These are phyloP conservation scores for Lasiodiplodia gonubiensis DNA, from an alignment of 2,329 filamentous ascomycete species.

Conservation along the genomic window DNA sequence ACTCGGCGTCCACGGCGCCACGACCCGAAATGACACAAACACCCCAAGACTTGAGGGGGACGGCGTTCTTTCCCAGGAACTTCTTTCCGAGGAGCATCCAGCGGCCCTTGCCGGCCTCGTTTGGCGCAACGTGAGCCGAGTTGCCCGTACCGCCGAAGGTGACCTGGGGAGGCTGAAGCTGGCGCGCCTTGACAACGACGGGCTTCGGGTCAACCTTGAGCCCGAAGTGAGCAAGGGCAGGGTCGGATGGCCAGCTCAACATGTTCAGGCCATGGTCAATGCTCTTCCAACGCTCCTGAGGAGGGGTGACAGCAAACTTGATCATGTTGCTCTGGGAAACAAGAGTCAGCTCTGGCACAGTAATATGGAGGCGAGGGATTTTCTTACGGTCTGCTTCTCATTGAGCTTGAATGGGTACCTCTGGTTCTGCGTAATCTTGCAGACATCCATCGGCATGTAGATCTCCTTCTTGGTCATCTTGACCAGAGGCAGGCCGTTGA, in stretches of 20 bases:
- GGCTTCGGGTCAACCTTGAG: slow-evolving; percentile 70
- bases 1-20: slow-evolving; percentile 52
- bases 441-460: slow-evolving; percentile 63
- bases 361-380: slow-evolving; percentile 35
- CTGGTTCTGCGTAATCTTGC: slow-evolving; percentile 60
- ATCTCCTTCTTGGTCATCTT: slow-evolving; percentile 62
- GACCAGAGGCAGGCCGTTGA: slow-evolving; percentile 60
- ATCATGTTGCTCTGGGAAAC: slow-evolving; percentile 71
- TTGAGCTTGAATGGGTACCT: slow-evolving; percentile 64
- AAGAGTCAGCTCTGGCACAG: not conserved
- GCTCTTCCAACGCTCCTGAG: slow-evolving; percentile 67
- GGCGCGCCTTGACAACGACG: slow-evolving; percentile 67
- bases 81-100: slow-evolving; percentile 88
- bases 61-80: slow-evolving; percentile 70
- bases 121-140: slow-evolving; percentile 35
- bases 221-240: slow-evolving; percentile 73
- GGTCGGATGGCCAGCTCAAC: slow-evolving; percentile 72
- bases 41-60: slow-evolving; percentile 74
- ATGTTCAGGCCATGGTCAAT: slow-evolving; percentile 72
- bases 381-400: slow-evolving; percentile 66
- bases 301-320: slow-evolving; percentile 84
- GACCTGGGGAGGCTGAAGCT: slow-evolving; percentile 74
- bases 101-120: slow-evolving; percentile 66
- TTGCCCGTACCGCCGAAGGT: slow-evolving; percentile 59
- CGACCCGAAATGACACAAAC: slow-evolving; percentile 69